Conservation (phyloP, 148 eudicot genomes). For the Rheum nobile region DNA sequence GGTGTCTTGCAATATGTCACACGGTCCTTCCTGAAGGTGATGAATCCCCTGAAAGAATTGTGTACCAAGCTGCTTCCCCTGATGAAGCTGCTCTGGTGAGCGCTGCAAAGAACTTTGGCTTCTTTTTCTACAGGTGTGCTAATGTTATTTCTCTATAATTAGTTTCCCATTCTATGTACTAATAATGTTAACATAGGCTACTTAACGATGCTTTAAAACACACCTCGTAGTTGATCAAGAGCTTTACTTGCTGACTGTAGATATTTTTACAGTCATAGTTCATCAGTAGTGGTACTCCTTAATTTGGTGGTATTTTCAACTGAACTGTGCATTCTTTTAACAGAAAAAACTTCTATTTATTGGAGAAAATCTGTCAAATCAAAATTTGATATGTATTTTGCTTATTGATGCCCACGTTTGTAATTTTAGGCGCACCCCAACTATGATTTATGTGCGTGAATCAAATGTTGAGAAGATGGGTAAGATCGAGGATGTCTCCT, state of each 20-base stretch:
- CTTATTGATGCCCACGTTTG: slow-evolving; percentile 8
- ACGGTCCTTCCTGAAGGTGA: slow-evolving; percentile 99
- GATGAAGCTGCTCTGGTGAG: slow-evolving; percentile 94
- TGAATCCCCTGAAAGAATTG: slow-evolving; percentile 77
- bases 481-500: slow-evolving; percentile 58
- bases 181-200: neutral
- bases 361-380: neutral
- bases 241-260: no score
- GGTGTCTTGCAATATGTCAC: slow-evolving; percentile 97
- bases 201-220: neutral
- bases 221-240: neutral
- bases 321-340: neutral
- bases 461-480: slow-evolving; percentile 95
- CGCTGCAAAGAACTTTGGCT: slow-evolving; percentile 98
- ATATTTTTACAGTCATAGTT: neutral
- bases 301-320: neutral
- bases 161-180: neutral
- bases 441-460: slow-evolving; percentile 85
- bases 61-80: slow-evolving; percentile 97
- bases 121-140: slow-evolving; percentile 83
- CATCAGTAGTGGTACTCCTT: neutral
- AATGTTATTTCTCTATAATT: neutral
- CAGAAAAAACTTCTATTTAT: neutral
- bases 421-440: slow-evolving; percentile 79
- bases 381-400: neutral